Conservation (phyloP, 805 yeast genomes). For the Naumovozyma castellii region DNA sequence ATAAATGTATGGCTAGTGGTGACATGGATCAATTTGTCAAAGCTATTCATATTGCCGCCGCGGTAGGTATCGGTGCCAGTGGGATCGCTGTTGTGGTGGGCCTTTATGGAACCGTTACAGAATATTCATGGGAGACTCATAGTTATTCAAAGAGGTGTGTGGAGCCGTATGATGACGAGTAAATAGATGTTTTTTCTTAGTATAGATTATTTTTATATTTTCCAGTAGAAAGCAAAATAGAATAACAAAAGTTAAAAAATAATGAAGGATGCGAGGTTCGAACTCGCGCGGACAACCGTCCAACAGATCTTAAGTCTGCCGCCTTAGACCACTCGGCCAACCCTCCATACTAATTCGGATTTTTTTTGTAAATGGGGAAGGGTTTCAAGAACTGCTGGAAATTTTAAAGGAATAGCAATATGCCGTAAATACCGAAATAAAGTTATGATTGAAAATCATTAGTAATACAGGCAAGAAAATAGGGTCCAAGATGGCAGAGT, state of each 20-base stretch:
- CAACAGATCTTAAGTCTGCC: slow-evolving; percentile 37
- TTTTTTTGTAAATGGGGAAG: too few species aligned
- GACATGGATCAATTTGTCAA: not conserved
- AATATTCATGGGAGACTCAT: slow-evolving; percentile 1
- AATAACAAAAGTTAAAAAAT: slow-evolving; percentile 8
- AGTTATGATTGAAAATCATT: too few species aligned
- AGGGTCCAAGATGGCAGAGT: too few species aligned
- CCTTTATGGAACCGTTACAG: slow-evolving; percentile 4
- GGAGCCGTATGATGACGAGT: not conserved
- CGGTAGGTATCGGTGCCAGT: slow-evolving; percentile 5
- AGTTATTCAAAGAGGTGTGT: not conserved
- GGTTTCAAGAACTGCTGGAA: too few species aligned
- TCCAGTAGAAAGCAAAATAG: too few species aligned
- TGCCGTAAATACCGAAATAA: too few species aligned
- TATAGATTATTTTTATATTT: too few species aligned
- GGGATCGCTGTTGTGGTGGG: slow-evolving; percentile 3
- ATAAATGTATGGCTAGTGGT: slow-evolving; percentile 1
- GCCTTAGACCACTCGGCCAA: slow-evolving; percentile 39
- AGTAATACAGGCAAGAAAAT: too few species aligned
- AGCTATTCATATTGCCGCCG: slow-evolving; percentile 6
- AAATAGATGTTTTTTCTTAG: not conserved
- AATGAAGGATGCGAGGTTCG: slow-evolving; percentile 35
- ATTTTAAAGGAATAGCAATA: too few species aligned
- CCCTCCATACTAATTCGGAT: too few species aligned
- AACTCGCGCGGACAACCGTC: slow-evolving; percentile 35